Evolutionary conservation across 352 stramenopile species (phyloP).

Genomic region (Plasmopara muralis): DNA sequence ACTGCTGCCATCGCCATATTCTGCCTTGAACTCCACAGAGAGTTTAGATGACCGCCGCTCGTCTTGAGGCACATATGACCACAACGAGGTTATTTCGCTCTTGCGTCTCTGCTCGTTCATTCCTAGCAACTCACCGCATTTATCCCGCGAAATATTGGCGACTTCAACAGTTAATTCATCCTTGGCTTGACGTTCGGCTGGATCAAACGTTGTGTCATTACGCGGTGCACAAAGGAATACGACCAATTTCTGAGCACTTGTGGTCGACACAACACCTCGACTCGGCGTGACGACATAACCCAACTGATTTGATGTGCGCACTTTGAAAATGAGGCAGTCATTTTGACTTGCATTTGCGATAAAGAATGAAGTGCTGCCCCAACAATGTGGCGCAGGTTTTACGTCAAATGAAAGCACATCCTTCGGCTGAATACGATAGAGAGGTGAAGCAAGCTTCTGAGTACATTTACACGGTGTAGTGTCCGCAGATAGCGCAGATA

Average conservation of each 20-base stretch:
- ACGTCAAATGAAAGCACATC: constrained; percentile 40
- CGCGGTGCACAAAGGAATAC: constrained; percentile 43
- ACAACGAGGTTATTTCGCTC: constrained; percentile 35
- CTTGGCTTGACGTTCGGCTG: constrained; percentile 42
- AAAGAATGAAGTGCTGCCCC: constrained; percentile 41
- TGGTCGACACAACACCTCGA: constrained; percentile 47
- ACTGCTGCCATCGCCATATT: constrained; percentile 12
- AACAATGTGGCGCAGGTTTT: constrained; percentile 25
- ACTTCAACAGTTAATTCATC: constrained; percentile 70
- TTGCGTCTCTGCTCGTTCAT: constrained; percentile 31
- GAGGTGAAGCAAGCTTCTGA: constrained; percentile 13
- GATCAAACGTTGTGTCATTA: constrained; percentile 27
- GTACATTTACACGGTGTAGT: constrained; percentile 3
- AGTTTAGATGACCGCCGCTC: constrained; percentile 35
- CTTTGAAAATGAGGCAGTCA: constrained; percentile 58
- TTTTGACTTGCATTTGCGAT: constrained; percentile 50
- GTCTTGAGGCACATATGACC: constrained; percentile 24
- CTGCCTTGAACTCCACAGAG: constrained; percentile 29
- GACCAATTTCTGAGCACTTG: constrained; percentile 53
- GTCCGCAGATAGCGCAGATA: constrained; percentile 18
- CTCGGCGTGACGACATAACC: constrained; percentile 71
- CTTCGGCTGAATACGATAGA: constrained; percentile 41
- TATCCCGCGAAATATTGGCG: constrained; percentile 33
- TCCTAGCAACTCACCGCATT: constrained; percentile 34
- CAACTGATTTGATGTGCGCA: constrained; percentile 73